A percentile compares a stretch with the other conserved stretches of the same genome.
These are phyloP conservation scores for Exophiala mesophila DNA, from an alignment of 2,329 filamentous ascomycete genomes.

Conservation along the genomic window DNA sequence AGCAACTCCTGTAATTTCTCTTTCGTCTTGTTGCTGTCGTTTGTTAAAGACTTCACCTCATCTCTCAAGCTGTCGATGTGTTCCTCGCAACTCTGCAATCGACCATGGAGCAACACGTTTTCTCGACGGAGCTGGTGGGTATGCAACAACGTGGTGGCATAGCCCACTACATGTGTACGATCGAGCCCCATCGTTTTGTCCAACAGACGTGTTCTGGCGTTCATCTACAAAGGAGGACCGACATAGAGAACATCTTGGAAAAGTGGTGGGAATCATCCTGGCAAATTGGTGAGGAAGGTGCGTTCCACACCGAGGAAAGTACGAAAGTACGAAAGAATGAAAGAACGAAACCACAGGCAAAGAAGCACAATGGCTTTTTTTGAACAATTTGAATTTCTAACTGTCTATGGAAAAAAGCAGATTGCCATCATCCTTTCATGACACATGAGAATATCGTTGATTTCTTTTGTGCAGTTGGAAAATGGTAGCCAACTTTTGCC, in stretches of 20 bases:
- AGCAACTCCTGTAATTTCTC: too few relatives aligned
- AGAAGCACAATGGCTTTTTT: too few relatives aligned
- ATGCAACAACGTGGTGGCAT: conserved; percentile 23
- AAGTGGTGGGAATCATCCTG: too few relatives aligned
- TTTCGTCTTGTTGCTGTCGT: too few relatives aligned
- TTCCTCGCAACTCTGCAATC: conserved; percentile 14
- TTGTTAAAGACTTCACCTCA: conserved; percentile 15
- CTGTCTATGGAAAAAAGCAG: conserved; percentile 22
- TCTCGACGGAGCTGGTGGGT: conserved; percentile 24
- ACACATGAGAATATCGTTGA: conserved; percentile 22
- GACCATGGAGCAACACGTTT: conserved; percentile 20
- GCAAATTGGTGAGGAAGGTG: too few relatives aligned
- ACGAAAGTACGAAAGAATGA: too few relatives aligned
- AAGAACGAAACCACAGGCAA: too few relatives aligned
- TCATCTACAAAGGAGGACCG: too few relatives aligned
- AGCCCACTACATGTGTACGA: conserved; percentile 11
- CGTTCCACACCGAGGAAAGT: too few relatives aligned
- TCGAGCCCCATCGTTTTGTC: conserved; percentile 8
- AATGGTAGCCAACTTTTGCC: conserved; percentile 23
- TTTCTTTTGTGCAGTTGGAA: conserved; percentile 22
- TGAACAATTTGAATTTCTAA: conserved; percentile 19
- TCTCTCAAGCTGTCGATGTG: conserved; percentile 8
- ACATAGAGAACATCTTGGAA: too few relatives aligned
- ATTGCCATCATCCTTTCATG: conserved; percentile 22
- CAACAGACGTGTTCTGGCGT: background rate